phyloP scores from a whole-genome alignment of 2,329 filamentous ascomycete genomes.

The Cladophialophora immunda region DNA sequence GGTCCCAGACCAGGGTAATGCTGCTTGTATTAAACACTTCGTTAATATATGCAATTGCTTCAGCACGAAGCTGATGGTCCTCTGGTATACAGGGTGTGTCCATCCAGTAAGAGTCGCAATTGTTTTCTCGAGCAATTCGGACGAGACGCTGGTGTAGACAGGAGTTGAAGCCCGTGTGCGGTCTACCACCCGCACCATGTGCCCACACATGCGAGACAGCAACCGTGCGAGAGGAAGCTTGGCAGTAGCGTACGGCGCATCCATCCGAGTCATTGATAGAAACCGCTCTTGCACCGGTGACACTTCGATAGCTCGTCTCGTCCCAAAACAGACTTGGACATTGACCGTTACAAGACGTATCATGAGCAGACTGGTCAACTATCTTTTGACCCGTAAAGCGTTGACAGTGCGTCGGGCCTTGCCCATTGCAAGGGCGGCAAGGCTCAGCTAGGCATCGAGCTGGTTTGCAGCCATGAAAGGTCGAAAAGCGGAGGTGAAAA shows the following conservation, averaged over 20 bases:
- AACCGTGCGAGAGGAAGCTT: background rate
- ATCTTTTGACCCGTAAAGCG: background rate
- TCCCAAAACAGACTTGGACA: background rate
- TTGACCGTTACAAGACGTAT: background rate
- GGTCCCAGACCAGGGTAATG: slow-evolving; percentile 40
- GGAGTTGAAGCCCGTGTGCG: slow-evolving; percentile 25
- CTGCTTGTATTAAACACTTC: slow-evolving; percentile 39
- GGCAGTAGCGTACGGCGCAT: background rate
- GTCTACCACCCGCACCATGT: background rate
- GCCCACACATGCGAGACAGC: background rate
- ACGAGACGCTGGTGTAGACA: slow-evolving; percentile 43
- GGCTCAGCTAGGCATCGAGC: background rate
- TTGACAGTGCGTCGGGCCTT: background rate
- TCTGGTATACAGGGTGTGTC: slow-evolving; percentile 44
- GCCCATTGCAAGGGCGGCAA: background rate
- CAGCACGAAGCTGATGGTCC: slow-evolving; percentile 38
- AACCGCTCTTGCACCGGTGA: background rate
- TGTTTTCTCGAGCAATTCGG: slow-evolving; percentile 33
- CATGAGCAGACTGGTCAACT: background rate
- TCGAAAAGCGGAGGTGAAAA: background rate
- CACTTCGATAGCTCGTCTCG: background rate
- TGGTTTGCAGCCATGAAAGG: background rate
- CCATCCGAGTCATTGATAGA: background rate
- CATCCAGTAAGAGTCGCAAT: slow-evolving; percentile 46
- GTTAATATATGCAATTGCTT: slow-evolving; percentile 43